Base-by-base conservation (phyloP, 345 rosid species). In the Erodium maritimum region DNA sequence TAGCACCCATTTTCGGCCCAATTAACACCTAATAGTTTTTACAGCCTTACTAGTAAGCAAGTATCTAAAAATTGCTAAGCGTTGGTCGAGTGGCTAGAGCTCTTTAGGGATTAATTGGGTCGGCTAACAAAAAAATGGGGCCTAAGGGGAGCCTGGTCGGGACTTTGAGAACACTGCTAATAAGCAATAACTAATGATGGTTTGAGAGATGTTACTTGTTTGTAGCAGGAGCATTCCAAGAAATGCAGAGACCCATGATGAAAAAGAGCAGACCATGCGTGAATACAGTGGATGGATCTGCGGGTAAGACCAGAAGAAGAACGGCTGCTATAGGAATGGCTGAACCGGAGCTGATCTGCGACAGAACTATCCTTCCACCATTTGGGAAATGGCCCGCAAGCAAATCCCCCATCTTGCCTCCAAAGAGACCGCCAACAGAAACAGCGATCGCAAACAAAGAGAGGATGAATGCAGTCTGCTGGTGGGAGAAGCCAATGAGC, bases 211-310 rank as follows among this genome's bases (percentile, higher is more conserved):
- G 14, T 62, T 73, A 88, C 98, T 86, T 88, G 86, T 86, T 91
- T 46, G 96, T 81, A 53, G 98, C 96, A 4, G 96, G 84, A 67
- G 71, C 88, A 68, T 91, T 91, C 98, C 98, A 86, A 46, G 95
- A 82, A 55, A 78, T 83, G 76, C 75, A 82, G 17, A 88, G 58
- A 0, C 95, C 96, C 71, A 82, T 65, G 51, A 82, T 42, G 48
- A 80, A 67, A 54, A 88, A 72, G 64, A 82, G 65, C 53, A 88
- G 61, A 54, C 87, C 96, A 50, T 83, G 82, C 46, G 66, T 59
- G 7, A 61, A 53, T n/a, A 63, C 75, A 4, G 82, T 77, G 52
- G 96, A 80, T 60, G 95, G 95, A 74, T 82, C 86, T 67, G 79
- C 85, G 0, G 88, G 88, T 71, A 91, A 76, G 29, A 74, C 77